Evolutionary conservation across 176 grass and related monocot genomes (phyloP), one percentile per base, ranked within the genome.

Genomic region (Phoenix roebelenii): DNA sequence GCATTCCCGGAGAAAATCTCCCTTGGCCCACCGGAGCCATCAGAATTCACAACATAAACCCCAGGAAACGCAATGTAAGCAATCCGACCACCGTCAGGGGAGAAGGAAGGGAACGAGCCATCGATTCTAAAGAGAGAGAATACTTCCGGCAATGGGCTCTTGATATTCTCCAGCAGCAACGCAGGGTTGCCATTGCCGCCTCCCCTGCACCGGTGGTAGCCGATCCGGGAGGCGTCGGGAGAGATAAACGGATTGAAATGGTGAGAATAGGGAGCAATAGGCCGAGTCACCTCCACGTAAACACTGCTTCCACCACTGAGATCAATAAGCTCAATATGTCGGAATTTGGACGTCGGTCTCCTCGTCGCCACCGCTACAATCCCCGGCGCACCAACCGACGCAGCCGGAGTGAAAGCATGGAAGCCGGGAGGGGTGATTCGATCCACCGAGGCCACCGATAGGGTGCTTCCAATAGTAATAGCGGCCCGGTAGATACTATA

Each of bases 171-270:
- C 29, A 96, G 71, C 44, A 96, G 73, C 78, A 96, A 74, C 50
- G 83, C 77, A 17, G 80, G 29, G 54, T 77, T 77, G 14, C 57
- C 70, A 51, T 86, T 95, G 58, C 80, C 71, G 22, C 57, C 63
- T 39, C 86, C 91, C 16, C 91, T 74, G 83, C 91, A 96, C 61
- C 91, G 74, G 77, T 96, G 91, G 67, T 90, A 96, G 12, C 74
- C 86, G 51, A 90, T 74, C 4, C 54, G 73, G 71, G 72, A 65
- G 44, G 79, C 86, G 35, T 85, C 86, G 18, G 83, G 77, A 49
- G 86, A 90, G 30, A 96, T 60, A 60, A 96, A 96, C 3, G 86
- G 91, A 52, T 90, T 96, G 58, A 74, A 96, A 70, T 96, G 86
- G 57, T 96, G 91, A 18, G 54, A 67, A 15, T 65, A 80, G 16